Evolutionary conservation across 2,329 filamentous ascomycete species (phyloP), one percentile per base, ranked within the genome.

Genomic region (Dichotomopilus funicola): DNA sequence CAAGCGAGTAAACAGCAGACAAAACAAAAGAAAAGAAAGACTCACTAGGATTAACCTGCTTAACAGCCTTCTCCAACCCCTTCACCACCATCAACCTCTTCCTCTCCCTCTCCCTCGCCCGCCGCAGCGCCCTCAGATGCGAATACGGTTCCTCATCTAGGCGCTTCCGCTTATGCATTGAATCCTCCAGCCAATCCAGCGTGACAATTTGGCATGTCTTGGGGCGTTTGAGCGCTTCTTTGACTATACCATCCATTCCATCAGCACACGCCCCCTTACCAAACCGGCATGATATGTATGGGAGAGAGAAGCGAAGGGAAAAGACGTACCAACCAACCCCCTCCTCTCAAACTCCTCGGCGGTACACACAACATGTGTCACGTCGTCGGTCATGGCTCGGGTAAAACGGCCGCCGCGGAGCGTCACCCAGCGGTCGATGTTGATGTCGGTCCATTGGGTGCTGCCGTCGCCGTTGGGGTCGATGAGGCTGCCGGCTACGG

Each of bases 281-380:
- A 27, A 27, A 27, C 19, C 19, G 19, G 19, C 19, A 27, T 27
- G 19, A 27, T 27, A 27, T 27, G 19, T 27, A 13, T 12, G 34
- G 37, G 11, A 44, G 46, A 41, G 27, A 46, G 2, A 8, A 19
- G 43, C 9, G 40, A 41, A 43, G 8, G 19, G 45, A 40, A 37
- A 43, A 27, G 3, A 59, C 55, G 34, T 65, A 74, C 75, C 68
- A 57, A 68, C 67, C 1, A 74, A 64, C 6, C 66, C 64, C 35
- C 60, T 69, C 19, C 74, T 69, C 59, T 78, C 77, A 68, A 82
- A 91, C 12, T 85, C 79, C 37, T 82, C 76, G 49, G 78, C 73
- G 0, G 81, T 82, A 53, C 83, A 81, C 27, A 96, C 76, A 0
- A 96, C 72, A 69, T 95, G 90, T 0, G 90, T 95, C 8, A 86